Evolutionary conservation across 2,329 filamentous ascomycete genomes (phyloP).

Genomic region (Hawksworthiomyces lignivorus): DNA sequence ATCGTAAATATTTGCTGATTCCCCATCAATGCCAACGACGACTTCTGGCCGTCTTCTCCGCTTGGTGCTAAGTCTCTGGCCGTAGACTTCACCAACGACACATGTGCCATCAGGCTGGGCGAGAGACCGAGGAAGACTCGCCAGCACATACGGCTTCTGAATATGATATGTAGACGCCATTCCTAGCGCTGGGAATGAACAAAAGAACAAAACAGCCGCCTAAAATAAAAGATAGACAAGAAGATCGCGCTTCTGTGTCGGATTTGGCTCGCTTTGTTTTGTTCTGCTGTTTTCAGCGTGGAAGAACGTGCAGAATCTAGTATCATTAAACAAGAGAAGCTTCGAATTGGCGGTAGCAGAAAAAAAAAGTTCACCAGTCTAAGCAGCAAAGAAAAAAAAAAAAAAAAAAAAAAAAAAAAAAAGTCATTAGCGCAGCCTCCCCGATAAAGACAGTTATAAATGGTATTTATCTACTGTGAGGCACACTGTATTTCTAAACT

Average conservation of each 20-base stretch:
- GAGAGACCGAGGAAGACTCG: conserved; percentile 50
- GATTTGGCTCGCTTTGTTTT: neutral
- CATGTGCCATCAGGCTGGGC: conserved; percentile 44
- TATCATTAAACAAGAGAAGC: conserved; percentile 6
- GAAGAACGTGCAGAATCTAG: conserved; percentile 3
- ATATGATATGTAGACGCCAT: conserved; percentile 56
- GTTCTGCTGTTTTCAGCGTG: neutral
- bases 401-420: conserved; percentile 13
- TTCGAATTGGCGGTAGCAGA: conserved; percentile 15
- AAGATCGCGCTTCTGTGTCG: too few species aligned
- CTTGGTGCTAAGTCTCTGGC: conserved; percentile 45
- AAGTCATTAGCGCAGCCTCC: conserved; percentile 8
- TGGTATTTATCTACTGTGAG: too few species aligned
- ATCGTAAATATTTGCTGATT: conserved; percentile 59
- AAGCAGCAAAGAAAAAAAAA: conserved; percentile 5
- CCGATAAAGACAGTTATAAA: too few species aligned
- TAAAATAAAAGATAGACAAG: neutral
- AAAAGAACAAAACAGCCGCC: neutral
- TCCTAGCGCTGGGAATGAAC: conserved; percentile 3
- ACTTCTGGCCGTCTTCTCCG: conserved; percentile 58
- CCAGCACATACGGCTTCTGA: conserved; percentile 57
- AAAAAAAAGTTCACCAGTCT: conserved; percentile 13
- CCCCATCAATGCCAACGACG: conserved; percentile 55
- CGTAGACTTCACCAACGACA: conserved; percentile 53
- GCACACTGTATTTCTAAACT: neutral